Percentiles rank a stretch among this genome's conserved stretches.
Conservation (phyloP, 805 yeast species). For the Hanseniaspora guilliermondii region DNA sequence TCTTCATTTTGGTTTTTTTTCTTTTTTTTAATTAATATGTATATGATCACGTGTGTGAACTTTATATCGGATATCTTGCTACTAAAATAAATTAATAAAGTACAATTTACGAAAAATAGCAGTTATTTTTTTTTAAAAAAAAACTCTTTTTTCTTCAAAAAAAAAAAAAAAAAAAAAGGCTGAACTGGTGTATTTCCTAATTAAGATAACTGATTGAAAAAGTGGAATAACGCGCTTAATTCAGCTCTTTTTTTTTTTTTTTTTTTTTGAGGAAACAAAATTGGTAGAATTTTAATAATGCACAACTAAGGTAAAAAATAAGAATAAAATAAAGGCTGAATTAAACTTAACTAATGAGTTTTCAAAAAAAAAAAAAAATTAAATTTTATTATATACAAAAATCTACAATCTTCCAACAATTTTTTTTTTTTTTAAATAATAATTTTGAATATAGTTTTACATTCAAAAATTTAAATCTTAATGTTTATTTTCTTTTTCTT, state of each 20-base stretch:
- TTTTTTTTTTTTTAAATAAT: neutral
- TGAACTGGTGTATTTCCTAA: constrained; percentile 3
- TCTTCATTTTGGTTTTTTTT: too few species aligned
- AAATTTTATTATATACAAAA: neutral
- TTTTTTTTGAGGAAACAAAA: neutral
- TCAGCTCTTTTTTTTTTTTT: neutral
- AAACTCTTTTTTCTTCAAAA: too few species aligned
- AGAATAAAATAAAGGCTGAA: neutral
- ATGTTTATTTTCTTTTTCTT: too few species aligned
- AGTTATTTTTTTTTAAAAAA: too few species aligned
- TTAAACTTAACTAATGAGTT: neutral
- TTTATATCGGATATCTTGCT: neutral
- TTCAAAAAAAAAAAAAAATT: neutral
- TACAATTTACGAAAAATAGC: too few species aligned
- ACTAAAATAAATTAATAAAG: too few species aligned
- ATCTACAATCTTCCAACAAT: neutral
- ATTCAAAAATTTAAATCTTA: too few species aligned
- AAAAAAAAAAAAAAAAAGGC: neutral
- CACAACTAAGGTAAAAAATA: neutral
- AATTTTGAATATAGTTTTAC: too few species aligned
- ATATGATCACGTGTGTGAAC: neutral
- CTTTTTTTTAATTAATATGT: too few species aligned
- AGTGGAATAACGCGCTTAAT: neutral
- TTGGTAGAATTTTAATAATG: too few species aligned
- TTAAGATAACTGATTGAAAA: neutral